A percentile compares a stretch with the other conserved stretches of the same genome.
Conservation (phyloP, 1,284 basidiomycete genomes). For the Trichosporon inkin region DNA sequence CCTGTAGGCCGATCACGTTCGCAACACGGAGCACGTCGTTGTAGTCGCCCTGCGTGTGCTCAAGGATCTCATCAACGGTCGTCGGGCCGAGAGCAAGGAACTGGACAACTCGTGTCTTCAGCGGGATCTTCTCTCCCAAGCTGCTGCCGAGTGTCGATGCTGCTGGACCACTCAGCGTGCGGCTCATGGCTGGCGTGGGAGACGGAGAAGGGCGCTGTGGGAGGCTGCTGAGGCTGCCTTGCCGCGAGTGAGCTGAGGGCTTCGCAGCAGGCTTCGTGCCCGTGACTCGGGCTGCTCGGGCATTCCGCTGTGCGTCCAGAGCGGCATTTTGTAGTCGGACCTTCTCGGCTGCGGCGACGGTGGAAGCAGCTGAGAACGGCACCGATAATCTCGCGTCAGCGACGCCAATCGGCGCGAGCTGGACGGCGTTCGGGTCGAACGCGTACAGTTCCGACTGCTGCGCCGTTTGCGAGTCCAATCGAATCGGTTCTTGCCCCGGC, state of each 20-base stretch:
- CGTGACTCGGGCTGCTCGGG: constrained; percentile 29
- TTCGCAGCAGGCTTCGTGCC: constrained; percentile 17
- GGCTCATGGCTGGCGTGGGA: constrained; percentile 11
- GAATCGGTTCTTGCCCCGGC: constrained; percentile 26
- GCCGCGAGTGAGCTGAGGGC: neutral
- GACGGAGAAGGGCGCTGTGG: constrained; percentile 6
- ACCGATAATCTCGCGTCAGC: constrained; percentile 36
- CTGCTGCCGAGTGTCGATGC: constrained; percentile 10
- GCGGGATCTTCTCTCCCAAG: constrained; percentile 29
- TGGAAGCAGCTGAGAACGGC: constrained; percentile 28
- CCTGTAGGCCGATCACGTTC: constrained; percentile 31
- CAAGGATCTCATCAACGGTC: constrained; percentile 30
- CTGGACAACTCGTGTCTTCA: constrained; percentile 47
- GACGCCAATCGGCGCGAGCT: constrained; percentile 34
- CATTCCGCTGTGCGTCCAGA: constrained; percentile 30
- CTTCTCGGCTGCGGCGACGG: constrained; percentile 31
- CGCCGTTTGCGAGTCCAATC: constrained; percentile 27
- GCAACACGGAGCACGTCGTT: constrained; percentile 42
- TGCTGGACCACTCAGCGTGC: constrained; percentile 20
- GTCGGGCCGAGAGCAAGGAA: constrained; percentile 39
- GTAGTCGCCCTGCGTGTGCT: constrained; percentile 32
- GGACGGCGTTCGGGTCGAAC: constrained; percentile 8
- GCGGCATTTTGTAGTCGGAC: constrained; percentile 31
- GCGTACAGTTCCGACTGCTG: constrained; percentile 32
- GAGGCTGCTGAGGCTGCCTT: neutral